phyloP scores from a whole-genome alignment of 257 asterid genomes.

The Solanum acaule region DNA sequence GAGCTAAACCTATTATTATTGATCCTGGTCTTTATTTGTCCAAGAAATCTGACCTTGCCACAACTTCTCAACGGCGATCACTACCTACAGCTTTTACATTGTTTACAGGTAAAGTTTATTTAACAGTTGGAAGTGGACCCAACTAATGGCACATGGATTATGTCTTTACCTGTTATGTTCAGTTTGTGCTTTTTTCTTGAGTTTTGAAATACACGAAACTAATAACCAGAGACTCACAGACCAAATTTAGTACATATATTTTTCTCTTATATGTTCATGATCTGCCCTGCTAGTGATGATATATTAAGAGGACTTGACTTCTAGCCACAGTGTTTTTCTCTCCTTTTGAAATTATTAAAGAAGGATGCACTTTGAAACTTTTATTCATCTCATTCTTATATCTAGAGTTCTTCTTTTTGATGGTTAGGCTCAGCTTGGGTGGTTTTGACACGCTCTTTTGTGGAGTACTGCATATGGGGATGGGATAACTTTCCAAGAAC shows the following conservation, averaged over 20 bases:
- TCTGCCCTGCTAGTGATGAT: background rate
- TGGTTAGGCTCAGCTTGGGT: conserved; percentile 95
- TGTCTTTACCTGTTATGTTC: background rate
- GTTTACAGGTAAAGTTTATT: conserved; percentile 61
- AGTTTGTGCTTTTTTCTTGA: background rate
- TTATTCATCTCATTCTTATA: background rate
- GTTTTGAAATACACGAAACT: background rate
- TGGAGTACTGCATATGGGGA: conserved; percentile 92
- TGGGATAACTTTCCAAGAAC: conserved; percentile 95
- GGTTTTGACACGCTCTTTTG: conserved; percentile 68
- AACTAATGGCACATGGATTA: background rate
- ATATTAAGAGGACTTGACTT: background rate
- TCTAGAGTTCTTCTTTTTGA: background rate
- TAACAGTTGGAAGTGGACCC: background rate
- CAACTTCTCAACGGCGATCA: conserved; percentile 89
- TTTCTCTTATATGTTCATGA: background rate
- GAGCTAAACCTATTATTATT: conserved; percentile 85
- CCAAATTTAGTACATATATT: background rate
- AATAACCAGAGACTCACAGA: background rate
- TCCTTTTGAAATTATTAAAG: background rate
- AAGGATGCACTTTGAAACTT: background rate
- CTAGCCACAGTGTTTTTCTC: background rate
- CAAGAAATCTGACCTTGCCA: conserved; percentile 76
- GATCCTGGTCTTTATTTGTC: conserved; percentile 96
- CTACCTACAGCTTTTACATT: conserved; percentile 78